Conservation (phyloP, 2,329 filamentous ascomycete genomes). For the Diaporthe sp. region DNA sequence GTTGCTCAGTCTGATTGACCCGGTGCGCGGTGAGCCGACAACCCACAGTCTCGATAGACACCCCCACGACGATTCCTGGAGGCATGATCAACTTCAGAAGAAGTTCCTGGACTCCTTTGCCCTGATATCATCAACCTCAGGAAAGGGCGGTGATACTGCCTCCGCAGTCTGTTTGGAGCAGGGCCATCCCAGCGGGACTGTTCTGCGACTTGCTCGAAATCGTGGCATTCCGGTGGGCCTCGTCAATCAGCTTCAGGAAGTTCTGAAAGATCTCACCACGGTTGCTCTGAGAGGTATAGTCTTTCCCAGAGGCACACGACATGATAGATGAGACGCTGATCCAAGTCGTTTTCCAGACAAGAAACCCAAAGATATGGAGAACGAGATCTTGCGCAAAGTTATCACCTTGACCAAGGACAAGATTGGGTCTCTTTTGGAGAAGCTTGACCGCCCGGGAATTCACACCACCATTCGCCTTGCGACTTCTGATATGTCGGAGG, state of each 20-base stretch:
- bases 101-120: constrained; percentile 49
- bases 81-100: constrained; percentile 37
- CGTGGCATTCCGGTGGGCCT: not conserved
- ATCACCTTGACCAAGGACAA: not conserved
- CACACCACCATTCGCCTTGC: not conserved
- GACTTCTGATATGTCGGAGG: not conserved
- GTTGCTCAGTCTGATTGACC: constrained; percentile 41
- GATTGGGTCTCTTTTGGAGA: not conserved
- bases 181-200: not conserved
- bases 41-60: constrained; percentile 38
- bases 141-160: constrained; percentile 39
- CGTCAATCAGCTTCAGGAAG: not conserved
- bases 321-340: not conserved
- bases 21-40: constrained; percentile 42
- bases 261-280: not conserved
- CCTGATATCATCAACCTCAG: constrained; percentile 43
- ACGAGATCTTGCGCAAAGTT: not conserved
- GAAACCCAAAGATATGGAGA: not conserved
- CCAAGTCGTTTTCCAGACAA: not conserved
- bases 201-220: not conserved
- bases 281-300: not conserved
- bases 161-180: constrained; percentile 40
- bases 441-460: not conserved
- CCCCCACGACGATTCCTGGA: constrained; percentile 36
- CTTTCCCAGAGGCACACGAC: fast-evolving